These are phyloP conservation scores for Amniculicola lignicola DNA, from an alignment of 495 filamentous ascomycete genomes.

Conservation along the genomic window DNA sequence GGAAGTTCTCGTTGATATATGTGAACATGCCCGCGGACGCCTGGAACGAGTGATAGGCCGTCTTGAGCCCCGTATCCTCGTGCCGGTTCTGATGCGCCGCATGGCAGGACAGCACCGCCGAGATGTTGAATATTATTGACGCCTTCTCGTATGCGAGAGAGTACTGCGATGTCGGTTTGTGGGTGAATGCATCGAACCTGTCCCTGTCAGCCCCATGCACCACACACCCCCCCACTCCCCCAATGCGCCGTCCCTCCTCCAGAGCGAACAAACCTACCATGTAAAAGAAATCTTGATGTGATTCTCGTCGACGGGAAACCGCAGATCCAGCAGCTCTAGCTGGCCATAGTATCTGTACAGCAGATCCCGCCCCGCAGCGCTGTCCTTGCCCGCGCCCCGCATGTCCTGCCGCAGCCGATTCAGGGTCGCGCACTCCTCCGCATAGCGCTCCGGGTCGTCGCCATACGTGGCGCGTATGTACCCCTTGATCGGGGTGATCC, in stretches of 20 bases:
- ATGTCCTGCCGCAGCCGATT: conserved; percentile 98
- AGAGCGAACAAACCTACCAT: conserved; percentile 60
- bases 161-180: conserved; percentile 92
- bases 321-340: conserved; percentile 86
- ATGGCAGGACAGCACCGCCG: conserved; percentile 93
- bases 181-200: conserved; percentile 98
- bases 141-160: conserved; percentile 97
- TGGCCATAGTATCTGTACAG: conserved; percentile 98
- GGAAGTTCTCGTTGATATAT: conserved; percentile 98
- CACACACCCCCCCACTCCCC: not conserved
- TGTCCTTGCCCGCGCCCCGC: conserved; percentile 96
- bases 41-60: conserved; percentile 96
- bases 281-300: conserved; percentile 99
- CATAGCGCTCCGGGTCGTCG: conserved; percentile 92
- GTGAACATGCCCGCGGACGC: conserved; percentile 98
- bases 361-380: conserved; percentile 86
- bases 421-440: conserved; percentile 89
- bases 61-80: conserved; percentile 90
- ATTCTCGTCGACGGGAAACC: conserved; percentile 96
- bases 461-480: conserved; percentile 94
- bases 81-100: conserved; percentile 88
- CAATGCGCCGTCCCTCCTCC: not conserved
- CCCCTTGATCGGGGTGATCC: conserved; percentile 86
- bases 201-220: conserved; percentile 3
- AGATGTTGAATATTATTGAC: conserved; percentile 99